Evolutionary conservation across 805 yeast genomes (phyloP), one percentile per base, ranked within the genome.

Genomic region (Lachancea mirantina): DNA sequence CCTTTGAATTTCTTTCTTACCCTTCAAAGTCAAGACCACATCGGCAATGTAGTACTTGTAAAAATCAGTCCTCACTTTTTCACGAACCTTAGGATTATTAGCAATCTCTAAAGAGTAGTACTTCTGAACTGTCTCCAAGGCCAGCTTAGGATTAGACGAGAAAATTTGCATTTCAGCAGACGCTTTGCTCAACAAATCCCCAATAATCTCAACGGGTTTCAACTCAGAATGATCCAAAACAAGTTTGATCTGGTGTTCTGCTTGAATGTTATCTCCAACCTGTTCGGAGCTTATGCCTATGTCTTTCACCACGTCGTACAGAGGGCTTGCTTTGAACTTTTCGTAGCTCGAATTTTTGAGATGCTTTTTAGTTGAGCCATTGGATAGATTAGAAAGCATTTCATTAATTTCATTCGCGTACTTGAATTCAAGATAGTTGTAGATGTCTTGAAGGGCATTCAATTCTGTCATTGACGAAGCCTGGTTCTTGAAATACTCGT

Each of bases 21-120:
- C 94, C 52, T 85, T 87, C 40, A 87, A 94, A 0, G 97, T 87
- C 28, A 87, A 63, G 10, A 73, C 73, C 8, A 88, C 78, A 53
- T 80, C 80, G 17, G 88, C 70, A 10, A 70, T 67, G 7, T 92
- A 82, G 49, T 70, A 79, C 34, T 62, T 64, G 57, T 70, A 73
- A 53, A 69, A 78, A 34, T 77, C 79, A 30, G 65, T 61, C 62
- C 83, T 74, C 35, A 74, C 76, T 46, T 76, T 77, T 33, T 72
- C 73, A 54, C 96, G 74, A 25, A 89, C 68, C 42, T 76, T 78
- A 9, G 95, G 88, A 50, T 85, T 81, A 48, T 83, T 79, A 49
- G 74, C 76, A 20, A 89, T 66, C 47, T 85, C 88, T 48, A 84
- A 87, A 2, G 94, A 78, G 46, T 71, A 79, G 50, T 78, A 75